Evolutionary conservation across 2,329 filamentous ascomycete genomes (phyloP).

Genomic region (Sordariomycetes sp.): DNA sequence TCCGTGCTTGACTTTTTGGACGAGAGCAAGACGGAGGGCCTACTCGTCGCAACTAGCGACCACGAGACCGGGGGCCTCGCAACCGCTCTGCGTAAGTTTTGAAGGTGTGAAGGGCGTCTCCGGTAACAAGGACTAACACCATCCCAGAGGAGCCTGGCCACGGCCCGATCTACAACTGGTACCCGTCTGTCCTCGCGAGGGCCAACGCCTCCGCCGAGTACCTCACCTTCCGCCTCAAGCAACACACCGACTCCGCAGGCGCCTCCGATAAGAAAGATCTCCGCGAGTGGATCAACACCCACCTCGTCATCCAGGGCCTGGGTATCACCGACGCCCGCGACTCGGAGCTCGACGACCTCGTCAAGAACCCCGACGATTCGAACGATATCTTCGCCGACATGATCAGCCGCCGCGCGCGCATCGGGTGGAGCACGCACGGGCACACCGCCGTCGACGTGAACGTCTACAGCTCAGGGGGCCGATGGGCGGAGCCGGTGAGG

Average conservation of each 20-base stretch:
- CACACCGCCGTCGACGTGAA: constrained; percentile 94
- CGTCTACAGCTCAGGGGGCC: constrained; percentile 72
- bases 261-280: constrained; percentile 27
- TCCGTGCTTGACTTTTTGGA: constrained; percentile 78
- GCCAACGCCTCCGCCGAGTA: constrained; percentile 71
- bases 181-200: constrained; percentile 64
- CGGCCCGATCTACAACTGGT: constrained; percentile 60
- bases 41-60: constrained; percentile 85
- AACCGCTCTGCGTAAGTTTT: constrained; percentile 58
- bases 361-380: constrained; percentile 44
- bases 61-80: constrained; percentile 91
- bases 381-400: constrained; percentile 65
- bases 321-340: constrained; percentile 66
- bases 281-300: constrained; percentile 54
- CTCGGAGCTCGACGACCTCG: constrained; percentile 58
- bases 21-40: constrained; percentile 58
- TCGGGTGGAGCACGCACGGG: constrained; percentile 91
- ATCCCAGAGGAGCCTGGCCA: constrained; percentile 37
- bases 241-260: constrained; percentile 38
- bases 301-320: constrained; percentile 58
- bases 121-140: constrained; percentile 27
- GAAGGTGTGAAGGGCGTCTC: neutral
- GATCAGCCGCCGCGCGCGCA: constrained; percentile 75
- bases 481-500: constrained; percentile 50
- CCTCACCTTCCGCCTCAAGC: constrained; percentile 50